These are phyloP conservation scores for Hypocrella siamensis DNA, from an alignment of 2,329 filamentous ascomycete species.

Conservation along the genomic window DNA sequence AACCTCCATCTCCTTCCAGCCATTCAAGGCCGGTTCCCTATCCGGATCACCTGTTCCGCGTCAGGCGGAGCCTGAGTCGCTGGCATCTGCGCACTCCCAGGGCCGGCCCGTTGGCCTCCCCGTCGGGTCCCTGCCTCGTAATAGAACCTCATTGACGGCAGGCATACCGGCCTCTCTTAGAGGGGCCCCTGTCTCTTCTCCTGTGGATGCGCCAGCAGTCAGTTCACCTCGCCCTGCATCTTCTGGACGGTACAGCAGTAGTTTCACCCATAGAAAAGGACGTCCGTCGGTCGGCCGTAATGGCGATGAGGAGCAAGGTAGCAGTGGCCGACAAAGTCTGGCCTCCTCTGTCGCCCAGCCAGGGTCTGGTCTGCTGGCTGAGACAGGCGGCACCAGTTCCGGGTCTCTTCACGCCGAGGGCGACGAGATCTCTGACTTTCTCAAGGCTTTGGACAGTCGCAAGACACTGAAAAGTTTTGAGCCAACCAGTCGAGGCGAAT, in stretches of 20 bases:
- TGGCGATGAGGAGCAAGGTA: slow-evolving; percentile 56
- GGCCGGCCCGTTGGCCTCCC: slow-evolving; percentile 30
- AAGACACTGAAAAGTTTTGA: slow-evolving; percentile 78
- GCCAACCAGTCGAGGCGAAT: slow-evolving; percentile 47
- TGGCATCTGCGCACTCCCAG: slow-evolving; percentile 39
- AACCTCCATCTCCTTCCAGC: slow-evolving; percentile 79
- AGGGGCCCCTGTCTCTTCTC: slow-evolving; percentile 45
- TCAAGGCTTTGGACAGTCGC: slow-evolving; percentile 75
- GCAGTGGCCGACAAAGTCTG: slow-evolving; percentile 66
- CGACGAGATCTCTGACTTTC: slow-evolving; percentile 83
- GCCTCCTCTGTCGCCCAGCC: slow-evolving; percentile 56
- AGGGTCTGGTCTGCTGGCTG: slow-evolving; percentile 65
- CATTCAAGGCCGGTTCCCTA: slow-evolving; percentile 92
- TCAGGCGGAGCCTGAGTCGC: slow-evolving; percentile 31
- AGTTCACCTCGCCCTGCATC: slow-evolving; percentile 67
- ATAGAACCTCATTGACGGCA: slow-evolving; percentile 56
- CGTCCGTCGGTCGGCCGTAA: slow-evolving; percentile 59
- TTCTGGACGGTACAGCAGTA: slow-evolving; percentile 80
- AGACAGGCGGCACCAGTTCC: slow-evolving; percentile 49
- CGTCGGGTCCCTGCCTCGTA: slow-evolving; percentile 35
- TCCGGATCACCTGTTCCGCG: slow-evolving; percentile 63
- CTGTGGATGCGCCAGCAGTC: slow-evolving; percentile 48
- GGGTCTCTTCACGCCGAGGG: slow-evolving; percentile 62
- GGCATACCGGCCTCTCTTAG: slow-evolving; percentile 61
- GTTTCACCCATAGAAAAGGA: slow-evolving; percentile 73